These are phyloP conservation scores for Puccinellia tenuiflora DNA, from an alignment of 176 grass and related monocot species.

Conservation along the genomic window DNA sequence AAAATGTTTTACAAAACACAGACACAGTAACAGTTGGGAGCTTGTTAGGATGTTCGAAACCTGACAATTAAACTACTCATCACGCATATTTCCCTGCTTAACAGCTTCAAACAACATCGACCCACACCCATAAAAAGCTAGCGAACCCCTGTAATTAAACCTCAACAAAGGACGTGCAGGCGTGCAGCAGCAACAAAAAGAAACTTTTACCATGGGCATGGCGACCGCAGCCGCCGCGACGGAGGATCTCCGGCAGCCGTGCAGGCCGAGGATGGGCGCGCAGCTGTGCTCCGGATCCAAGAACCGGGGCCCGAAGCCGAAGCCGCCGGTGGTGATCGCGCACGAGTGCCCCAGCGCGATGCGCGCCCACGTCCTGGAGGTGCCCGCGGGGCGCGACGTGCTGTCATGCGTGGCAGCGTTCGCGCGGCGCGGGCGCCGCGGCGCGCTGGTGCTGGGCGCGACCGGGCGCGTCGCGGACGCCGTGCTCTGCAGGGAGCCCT, in stretches of 20 bases:
- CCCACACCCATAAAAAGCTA: not conserved
- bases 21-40: slow-evolving; percentile 23
- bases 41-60: slow-evolving; percentile 31
- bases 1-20: slow-evolving; percentile 3
- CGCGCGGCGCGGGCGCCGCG: slow-evolving; percentile 19
- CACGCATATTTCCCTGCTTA: slow-evolving; percentile 19
- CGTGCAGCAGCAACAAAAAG: not conserved
- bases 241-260: not conserved
- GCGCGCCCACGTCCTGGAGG: slow-evolving; percentile 51
- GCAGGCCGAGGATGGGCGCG: not conserved
- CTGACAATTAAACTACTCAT: not conserved
- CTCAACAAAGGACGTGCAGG: not conserved
- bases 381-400: slow-evolving; percentile 39
- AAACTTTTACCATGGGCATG: not conserved
- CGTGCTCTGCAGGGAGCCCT: slow-evolving; percentile 35
- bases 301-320: not conserved
- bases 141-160: not conserved
- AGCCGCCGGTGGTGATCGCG: slow-evolving; percentile 37
- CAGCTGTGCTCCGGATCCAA: slow-evolving; percentile 1
- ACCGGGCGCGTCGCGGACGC: slow-evolving; percentile 30
- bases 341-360: slow-evolving; percentile 54
- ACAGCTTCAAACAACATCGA: slow-evolving; percentile 11
- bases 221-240: not conserved
- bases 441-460: slow-evolving; percentile 42
- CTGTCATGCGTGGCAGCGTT: slow-evolving; percentile 36